phyloP scores from a whole-genome alignment of 352 stramenopile species.

The Globisporangium barbulae region DNA sequence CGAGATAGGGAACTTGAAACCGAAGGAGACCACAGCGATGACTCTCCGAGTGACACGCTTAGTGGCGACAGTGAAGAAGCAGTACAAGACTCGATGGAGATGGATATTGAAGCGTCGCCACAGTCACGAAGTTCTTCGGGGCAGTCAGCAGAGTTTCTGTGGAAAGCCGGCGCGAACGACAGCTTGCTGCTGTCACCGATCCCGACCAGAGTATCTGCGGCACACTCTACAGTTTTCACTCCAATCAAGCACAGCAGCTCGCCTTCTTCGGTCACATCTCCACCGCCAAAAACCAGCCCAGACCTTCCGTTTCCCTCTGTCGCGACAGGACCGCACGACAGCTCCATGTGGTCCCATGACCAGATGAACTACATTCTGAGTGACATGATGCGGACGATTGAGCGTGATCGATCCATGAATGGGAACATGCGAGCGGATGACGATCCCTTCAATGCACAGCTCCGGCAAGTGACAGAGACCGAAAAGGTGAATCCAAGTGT shows the following conservation, averaged over 20 bases:
- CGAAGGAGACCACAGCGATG: not conserved
- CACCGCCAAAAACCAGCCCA: not conserved
- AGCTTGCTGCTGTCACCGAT: conserved; percentile 39
- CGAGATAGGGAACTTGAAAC: not conserved
- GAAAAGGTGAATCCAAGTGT: conserved; percentile 41
- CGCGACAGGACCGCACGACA: conserved; percentile 25
- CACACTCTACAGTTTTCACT: conserved; percentile 1
- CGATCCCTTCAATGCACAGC: conserved; percentile 6
- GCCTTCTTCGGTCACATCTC: not conserved
- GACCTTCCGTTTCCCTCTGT: not conserved
- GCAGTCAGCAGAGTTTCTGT: conserved; percentile 23
- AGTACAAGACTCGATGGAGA: conserved; percentile 10
- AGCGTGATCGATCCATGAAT: conserved; percentile 13
- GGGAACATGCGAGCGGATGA: not conserved
- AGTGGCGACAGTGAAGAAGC: conserved; percentile 4
- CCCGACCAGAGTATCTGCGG: not conserved
- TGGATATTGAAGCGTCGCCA: conserved; percentile 7
- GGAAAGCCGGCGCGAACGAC: conserved; percentile 24
- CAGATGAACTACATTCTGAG: conserved; percentile 59
- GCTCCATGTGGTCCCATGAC: conserved; percentile 44
- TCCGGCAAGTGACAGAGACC: conserved; percentile 1
- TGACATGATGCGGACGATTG: conserved; percentile 34
- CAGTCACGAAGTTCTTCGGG: conserved; percentile 1
- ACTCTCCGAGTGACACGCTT: not conserved
- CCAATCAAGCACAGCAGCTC: not conserved